Base-by-base conservation (phyloP, 768 basidiomycete genomes). In the Trametes cinnabarina region DNA sequence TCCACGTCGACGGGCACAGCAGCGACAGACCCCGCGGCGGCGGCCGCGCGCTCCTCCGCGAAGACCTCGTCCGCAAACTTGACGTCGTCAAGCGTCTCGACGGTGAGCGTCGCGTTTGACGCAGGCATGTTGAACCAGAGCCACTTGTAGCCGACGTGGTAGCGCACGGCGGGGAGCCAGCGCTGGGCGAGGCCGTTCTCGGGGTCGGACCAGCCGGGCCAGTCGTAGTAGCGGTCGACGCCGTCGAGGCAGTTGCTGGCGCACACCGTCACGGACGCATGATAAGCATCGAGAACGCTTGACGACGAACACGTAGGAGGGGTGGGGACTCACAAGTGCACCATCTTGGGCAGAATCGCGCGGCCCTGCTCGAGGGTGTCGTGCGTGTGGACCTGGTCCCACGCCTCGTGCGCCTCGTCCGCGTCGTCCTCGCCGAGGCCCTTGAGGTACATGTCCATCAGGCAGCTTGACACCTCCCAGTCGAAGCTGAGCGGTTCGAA, bases 121-220 rank as follows among this genome's bases (percentile, higher is more conserved):
- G 59, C 64, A 23, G 56, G 61, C 30, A 69, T 65, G 62, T 80
- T 80, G 26, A 80, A 65, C 79, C 79, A 81, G 19, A 80, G 72
- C 79, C 79, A 80, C 61, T 81, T 82, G 67, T 70, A 78, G 3
- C 79, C 78, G 37, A 70, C 68, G 62, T 80, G 79, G 62, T 77
- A 79, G 32, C 68, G 64, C n/a, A 81, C 63, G 15, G 77, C 77
- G 8, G 77, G 59, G 9, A 72, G 74, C 79, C 79, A 81, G 19
- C 77, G 75, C 40, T 65, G 59, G 17, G 71, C 75, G 17, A 81
- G 71, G 25, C 62, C 57, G 47, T 79, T 66, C 11, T 66, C 63
- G 8, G 77, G 74, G 53, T 80, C 73, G n/a, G 71, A 68, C 79
- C 79, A 81, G 47, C 77, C 77, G 7, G 63, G 52, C 79, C 79